Base-by-base conservation (phyloP, 352 stramenopile species). In the Phytopythium aichiense region DNA sequence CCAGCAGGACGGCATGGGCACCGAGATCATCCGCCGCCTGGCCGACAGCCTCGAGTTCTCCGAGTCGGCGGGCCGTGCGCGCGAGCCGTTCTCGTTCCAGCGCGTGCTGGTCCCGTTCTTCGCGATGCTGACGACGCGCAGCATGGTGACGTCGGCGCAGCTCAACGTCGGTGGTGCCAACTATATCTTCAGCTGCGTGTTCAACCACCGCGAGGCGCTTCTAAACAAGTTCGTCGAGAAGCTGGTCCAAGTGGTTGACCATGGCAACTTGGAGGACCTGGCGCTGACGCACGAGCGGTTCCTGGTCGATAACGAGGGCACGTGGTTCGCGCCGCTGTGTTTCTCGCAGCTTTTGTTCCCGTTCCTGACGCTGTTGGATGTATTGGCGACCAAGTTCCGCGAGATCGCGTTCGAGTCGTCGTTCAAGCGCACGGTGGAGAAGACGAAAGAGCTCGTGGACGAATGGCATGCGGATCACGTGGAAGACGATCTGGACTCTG, bases 361-460 rank as follows among this genome's bases (percentile, higher is more conserved):
- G 9, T 69, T 69, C 55, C 58, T 84, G 35, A 65, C 64, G 28
- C 42, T 84, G 64, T 40, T 84, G 23, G 66, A 73, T 43, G 48
- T 79, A 40, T 35, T 84, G 15, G 72, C 64, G 20, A 79, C 63
- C 63, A 80, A 78, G 58, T 85, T 85, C 56, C 66, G 68, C n/a
- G 73, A 81, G 9, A 66, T 78, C 22, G 65, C 76, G n/a, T 80
- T 77, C 38, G 68, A 81, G 33, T 45, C 74, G 6, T 2, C 57
- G 7, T 84, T 76, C 55, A 65, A 62, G 18, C 57, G 68, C 18
- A 72, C 70, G 7, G 55, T 74, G 11, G 30, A 67, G 0, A 63
- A 69, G 8, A 46, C 76, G 0, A 59, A 67, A 12, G 45, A 56
- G 38, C 58, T 84, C 58, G 71, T 67, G 12, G 64, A 54, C 22